Evolutionary conservation across 768 basidiomycete species (phyloP), one percentile per base, ranked within the genome.

Genomic region (Termitomyces sp.): DNA sequence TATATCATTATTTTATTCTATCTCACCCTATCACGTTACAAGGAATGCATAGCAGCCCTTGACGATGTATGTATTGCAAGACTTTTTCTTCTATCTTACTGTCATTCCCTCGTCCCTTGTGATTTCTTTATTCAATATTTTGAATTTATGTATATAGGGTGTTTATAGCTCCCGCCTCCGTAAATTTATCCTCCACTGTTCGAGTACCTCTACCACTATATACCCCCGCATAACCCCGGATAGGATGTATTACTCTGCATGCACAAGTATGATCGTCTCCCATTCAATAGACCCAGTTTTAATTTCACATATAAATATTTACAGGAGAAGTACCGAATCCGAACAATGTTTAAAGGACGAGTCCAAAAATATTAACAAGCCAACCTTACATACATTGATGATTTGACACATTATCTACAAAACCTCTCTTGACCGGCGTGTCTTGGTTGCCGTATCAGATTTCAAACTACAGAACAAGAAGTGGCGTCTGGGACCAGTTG

Each of bases 391-490:
- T 18, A 39, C 27, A 50, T 4, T 11, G 16, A 15, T 13, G 6
- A 18, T 35, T n/a, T n/a, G 31, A 42, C 36, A 50, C 7, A n/a
- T 18, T 20, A 5, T 11, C 40, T 56, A 66, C 27, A 56, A 48
- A 36, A 57, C 51, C 55, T 66, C 64, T 50, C 58, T 56, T 25
- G 71, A 71, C 49, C 68, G 70, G 49, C 66, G 69, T 22, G 63
- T 49, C 54, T 74, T 70, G 18, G 83, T 46, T 20, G 32, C 62
- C 25, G 71, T 67, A 61, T 91, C 89, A 5, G 79, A 75, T 62
- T 86, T 89, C 53, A 94, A 72, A 1, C 83, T 78, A 68, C 91
- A 92, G 63, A 88, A 94, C 20, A 94, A 73, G 68, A 94, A 94
- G 68, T 94, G 91, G 6, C 91, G 80, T 12, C 90, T 80, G 10